Conservation (phyloP, 169 alveolate genomes). For the Eimeria brunetti region DNA sequence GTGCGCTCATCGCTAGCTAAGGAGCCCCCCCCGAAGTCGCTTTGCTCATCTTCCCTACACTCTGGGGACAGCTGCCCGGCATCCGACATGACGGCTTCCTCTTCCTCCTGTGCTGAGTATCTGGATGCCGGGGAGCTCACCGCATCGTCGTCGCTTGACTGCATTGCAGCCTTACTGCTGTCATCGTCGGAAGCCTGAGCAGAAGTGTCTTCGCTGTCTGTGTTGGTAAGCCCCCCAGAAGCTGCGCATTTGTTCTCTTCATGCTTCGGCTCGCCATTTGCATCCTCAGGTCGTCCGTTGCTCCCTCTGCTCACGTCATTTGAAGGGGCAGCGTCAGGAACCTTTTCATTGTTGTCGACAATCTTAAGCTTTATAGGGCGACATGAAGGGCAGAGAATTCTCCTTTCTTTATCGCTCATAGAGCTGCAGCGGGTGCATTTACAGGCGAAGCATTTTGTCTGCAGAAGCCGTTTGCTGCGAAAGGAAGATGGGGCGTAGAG, state of each 20-base stretch:
- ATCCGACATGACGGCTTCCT: slow-evolving; percentile 14
- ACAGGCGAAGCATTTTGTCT: slow-evolving; percentile 67
- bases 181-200: slow-evolving; percentile 57
- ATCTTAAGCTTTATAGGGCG: slow-evolving; percentile 71
- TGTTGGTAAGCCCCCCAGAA: not conserved
- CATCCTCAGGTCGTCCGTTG: not conserved
- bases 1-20: slow-evolving; percentile 55
- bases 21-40: slow-evolving; percentile 26
- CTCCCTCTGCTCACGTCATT: not conserved
- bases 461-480: slow-evolving; percentile 78
- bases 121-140: slow-evolving; percentile 9
- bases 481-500: slow-evolving; percentile 68
- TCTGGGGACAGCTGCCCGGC: slow-evolving; percentile 1
- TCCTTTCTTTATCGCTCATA: slow-evolving; percentile 44
- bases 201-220: slow-evolving; percentile 53
- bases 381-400: slow-evolving; percentile 74
- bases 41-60: slow-evolving; percentile 12
- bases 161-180: slow-evolving; percentile 13
- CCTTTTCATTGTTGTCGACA: slow-evolving; percentile 20
- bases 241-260: not conserved
- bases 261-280: not conserved
- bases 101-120: slow-evolving; percentile 39
- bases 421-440: slow-evolving; percentile 73
- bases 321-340: slow-evolving; percentile 1
- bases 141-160: slow-evolving; percentile 56